phyloP scores from a whole-genome alignment of 176 grass and related monocot genomes.

The Poa pratensis region DNA sequence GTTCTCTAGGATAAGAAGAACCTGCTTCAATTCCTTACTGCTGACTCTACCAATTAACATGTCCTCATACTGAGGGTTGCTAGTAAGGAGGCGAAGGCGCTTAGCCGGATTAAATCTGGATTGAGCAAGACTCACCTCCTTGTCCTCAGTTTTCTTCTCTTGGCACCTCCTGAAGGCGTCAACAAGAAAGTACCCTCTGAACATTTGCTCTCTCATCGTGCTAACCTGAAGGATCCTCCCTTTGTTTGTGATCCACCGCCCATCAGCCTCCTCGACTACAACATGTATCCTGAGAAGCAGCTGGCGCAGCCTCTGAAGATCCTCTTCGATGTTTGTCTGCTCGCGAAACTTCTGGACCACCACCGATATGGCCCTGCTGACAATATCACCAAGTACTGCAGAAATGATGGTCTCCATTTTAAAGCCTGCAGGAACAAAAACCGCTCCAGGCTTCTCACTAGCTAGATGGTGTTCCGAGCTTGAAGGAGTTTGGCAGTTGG shows the following conservation, averaged over 20 bases:
- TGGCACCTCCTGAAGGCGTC: not conserved
- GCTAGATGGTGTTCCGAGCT: not conserved
- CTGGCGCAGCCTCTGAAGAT: not conserved
- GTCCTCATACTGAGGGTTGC: not conserved
- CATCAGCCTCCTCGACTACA: not conserved
- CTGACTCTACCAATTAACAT: not conserved
- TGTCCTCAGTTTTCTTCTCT: not conserved
- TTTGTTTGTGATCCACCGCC: not conserved
- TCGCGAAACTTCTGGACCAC: not conserved
- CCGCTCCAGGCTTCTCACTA: not conserved
- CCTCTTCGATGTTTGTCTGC: not conserved
- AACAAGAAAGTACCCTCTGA: constrained; percentile 1
- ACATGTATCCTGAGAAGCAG: not conserved
- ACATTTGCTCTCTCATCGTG: not conserved
- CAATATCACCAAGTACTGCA: not conserved
- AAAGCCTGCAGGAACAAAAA: not conserved
- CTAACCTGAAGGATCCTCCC: not conserved
- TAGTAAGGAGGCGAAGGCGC: not conserved
- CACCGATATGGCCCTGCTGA: not conserved
- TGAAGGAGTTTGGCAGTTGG: not conserved
- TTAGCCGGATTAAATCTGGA: constrained; percentile 13
- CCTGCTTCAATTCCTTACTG: not conserved
- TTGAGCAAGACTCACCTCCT: not conserved
- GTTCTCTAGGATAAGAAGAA: not conserved
- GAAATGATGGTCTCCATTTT: not conserved